phyloP scores from a whole-genome alignment of 2,329 filamentous ascomycete genomes.

The Monosporascus sp. region DNA sequence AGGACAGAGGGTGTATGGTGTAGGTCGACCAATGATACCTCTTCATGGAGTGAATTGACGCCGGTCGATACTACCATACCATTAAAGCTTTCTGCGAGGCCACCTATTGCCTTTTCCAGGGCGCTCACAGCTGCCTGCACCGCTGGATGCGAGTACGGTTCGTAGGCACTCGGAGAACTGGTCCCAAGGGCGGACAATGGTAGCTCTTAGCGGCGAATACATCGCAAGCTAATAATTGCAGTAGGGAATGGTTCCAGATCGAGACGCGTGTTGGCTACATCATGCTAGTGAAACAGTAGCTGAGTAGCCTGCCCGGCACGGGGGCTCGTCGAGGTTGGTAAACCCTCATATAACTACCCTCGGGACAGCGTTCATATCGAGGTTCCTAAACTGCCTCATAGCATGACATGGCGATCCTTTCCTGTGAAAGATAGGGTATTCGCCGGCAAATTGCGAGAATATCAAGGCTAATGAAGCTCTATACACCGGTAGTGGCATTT shows the following conservation, averaged over 20 bases:
- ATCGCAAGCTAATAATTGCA: not conserved
- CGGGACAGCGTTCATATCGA: too few species aligned
- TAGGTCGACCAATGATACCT: conserved; percentile 1
- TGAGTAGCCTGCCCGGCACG: too few species aligned
- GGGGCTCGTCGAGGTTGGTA: too few species aligned
- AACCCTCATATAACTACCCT: too few species aligned
- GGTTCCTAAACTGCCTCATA: too few species aligned
- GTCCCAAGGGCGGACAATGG: conserved; percentile 6
- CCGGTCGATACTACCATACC: conserved; percentile 5
- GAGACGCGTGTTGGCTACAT: too few species aligned
- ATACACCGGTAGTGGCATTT: too few species aligned
- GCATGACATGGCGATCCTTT: too few species aligned
- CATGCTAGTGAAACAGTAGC: too few species aligned
- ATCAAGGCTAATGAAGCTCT: too few species aligned
- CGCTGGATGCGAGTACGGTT: conserved; percentile 5
- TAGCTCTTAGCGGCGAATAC: conserved; percentile 4
- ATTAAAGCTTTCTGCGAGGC: conserved; percentile 1
- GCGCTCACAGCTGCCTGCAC: conserved; percentile 3
- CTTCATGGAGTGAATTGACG: conserved; percentile 7
- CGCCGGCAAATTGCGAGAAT: too few species aligned
- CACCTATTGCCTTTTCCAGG: not conserved
- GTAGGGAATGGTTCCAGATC: not conserved
- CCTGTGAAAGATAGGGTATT: too few species aligned
- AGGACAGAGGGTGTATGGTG: conserved; percentile 7
- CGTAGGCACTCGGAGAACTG: conserved; percentile 7